Evolutionary conservation across 805 yeast species (phyloP), one percentile per base, ranked within the genome.

Genomic region (Cyberlindnera samutprakarnensis): DNA sequence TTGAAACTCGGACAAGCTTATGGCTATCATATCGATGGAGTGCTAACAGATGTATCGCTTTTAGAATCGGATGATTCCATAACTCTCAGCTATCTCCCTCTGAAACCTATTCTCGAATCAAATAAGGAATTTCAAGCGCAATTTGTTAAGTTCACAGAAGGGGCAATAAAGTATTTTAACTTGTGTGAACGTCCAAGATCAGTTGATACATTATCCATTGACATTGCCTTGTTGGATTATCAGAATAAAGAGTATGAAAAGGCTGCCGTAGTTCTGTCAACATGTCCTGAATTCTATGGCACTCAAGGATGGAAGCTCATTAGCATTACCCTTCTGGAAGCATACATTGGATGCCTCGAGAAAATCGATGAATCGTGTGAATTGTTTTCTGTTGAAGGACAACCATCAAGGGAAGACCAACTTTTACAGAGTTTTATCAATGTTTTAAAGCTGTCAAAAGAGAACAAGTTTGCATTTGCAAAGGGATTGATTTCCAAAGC

Each of bases 251-350:
- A 81, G 21, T 79, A 72, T 43, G 65, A 66, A 23, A 68, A 70
- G 27, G 79, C 95, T 1, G 68, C 75, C 12, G 59, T 68, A 5
- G 72, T 83, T 3, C 60, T 90, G 10, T 72, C 74, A 23, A 72
- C 76, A 7, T 76, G 92, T 3, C 84, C 83, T 28, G 74, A 71
- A 23, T 74, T 74, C 34, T 87, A 82, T 47, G 66, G 70, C 7
- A 56, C 66, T 14, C 72, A 77, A 28, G 85, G 87, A 2, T 88
- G 96, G 96, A 70, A 70, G 31, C 54, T 61, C 27, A 72, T 86
- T 48, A 83, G 94, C 1, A 66, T 74, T 6, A 57, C 68, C n/a
- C 56, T 90, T 13, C 62, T 85, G 23, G 75, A 73, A 42, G 61
- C 78, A 1, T 86, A 78, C 48, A 66, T 83, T 18, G 74, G 75